Evolutionary conservation across 345 rosid species (phyloP), one percentile per base, ranked within the genome.

Genomic region (Syzygium aqueum): DNA sequence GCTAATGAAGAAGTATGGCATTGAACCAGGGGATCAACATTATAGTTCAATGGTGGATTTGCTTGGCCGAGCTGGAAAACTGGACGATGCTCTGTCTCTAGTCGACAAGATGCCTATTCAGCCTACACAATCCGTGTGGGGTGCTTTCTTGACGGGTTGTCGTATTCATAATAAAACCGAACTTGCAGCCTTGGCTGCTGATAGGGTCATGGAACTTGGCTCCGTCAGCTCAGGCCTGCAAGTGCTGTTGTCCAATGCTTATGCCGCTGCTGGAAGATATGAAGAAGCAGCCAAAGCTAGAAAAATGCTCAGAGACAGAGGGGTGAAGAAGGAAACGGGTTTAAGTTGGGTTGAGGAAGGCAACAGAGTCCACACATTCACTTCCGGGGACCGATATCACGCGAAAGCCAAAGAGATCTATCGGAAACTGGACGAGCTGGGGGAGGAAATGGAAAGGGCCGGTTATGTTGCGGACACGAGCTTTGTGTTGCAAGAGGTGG

Each of bases 311-410:
- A 91, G 98, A 85, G 98, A 96, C 91, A 63, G 85, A 86, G 98
- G 99, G 51, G 91, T 94, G 51, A 97, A 93, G 93, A 97, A 97
- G 92, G 98, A 95, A 88, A 95, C 98, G 27, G 98, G 95, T 28
- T 90, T 96, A 89, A 96, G 99, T 84, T 97, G 99, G 98, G 96
- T 97, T 54, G 98, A 97, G 91, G 97, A 94, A 78, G 97, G 95
- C 85, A 97, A 93, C 87, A 95, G 86, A 88, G 93, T 97, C 89
- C 98, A 97, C 89, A 93, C 94, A 51, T 96, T 97, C 93, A 93
- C 94, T 86, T 92, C 98, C n/a, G 97, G 95, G 57, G 99, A 97
- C 56, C 91, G 92, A 88, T 88, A 88, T 10, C 97, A 96, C 11
- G 88, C 89, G 52, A 93, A 85, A 90, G 88, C 92, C 53, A 89